These are phyloP conservation scores for Fusarium anguioides DNA, from an alignment of 2,329 filamentous ascomycete species.

Conservation along the genomic window DNA sequence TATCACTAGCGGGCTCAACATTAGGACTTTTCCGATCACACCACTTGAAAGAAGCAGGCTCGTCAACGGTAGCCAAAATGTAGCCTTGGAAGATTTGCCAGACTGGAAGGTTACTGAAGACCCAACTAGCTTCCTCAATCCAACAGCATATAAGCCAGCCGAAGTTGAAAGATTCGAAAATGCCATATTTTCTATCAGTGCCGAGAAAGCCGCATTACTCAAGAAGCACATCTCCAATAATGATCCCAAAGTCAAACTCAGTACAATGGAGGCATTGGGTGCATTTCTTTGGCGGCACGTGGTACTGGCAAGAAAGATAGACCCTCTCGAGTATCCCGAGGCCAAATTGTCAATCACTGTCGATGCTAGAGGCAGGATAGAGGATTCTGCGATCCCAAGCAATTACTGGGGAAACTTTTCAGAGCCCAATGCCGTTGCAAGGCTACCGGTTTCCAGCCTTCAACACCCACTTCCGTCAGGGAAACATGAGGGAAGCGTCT, in stretches of 20 bases:
- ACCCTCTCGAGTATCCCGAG: neutral
- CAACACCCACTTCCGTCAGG: neutral
- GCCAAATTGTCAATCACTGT: conserved; percentile 10
- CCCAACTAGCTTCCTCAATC: conserved; percentile 1
- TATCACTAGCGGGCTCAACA: neutral
- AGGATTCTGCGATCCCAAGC: neutral
- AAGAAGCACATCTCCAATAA: neutral
- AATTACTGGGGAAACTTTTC: conserved; percentile 23
- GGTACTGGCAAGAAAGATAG: neutral
- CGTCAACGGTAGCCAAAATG: neutral
- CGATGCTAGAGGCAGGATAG: conserved; percentile 2
- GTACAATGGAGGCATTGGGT: neutral
- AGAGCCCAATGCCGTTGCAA: conserved; percentile 12
- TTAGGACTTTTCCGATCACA: neutral
- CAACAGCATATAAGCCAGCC: neutral
- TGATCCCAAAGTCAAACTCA: neutral
- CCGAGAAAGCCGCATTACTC: neutral
- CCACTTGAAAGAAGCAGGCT: conserved; percentile 1
- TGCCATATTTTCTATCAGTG: conserved; percentile 6
- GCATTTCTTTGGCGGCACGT: conserved; percentile 19
- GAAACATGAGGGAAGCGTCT: neutral
- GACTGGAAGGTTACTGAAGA: conserved; percentile 15
- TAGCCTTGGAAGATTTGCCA: neutral
- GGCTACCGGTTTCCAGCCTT: neutral
- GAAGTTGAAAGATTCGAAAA: neutral